phyloP scores from a whole-genome alignment of 768 basidiomycete species.

The Leccinum longicurvipes region DNA sequence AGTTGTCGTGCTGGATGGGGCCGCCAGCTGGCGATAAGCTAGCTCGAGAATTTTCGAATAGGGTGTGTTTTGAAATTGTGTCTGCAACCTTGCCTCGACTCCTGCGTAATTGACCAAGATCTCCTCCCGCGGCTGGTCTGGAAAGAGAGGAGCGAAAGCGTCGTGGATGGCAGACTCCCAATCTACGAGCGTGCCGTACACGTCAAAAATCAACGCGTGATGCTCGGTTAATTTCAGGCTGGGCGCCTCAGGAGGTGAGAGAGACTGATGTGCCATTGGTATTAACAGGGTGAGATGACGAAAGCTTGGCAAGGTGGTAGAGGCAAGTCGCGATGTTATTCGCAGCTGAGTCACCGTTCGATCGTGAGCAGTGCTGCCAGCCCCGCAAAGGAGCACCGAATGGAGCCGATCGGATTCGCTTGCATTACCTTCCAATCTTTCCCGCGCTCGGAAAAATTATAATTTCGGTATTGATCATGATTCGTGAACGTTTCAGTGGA shows the following conservation, averaged over 20 bases:
- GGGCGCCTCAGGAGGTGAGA: constrained; percentile 1
- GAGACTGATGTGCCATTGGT: constrained; percentile 20
- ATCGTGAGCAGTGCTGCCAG: too few relatives aligned
- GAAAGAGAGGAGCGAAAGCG: constrained; percentile 36
- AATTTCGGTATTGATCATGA: background rate
- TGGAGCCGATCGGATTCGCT: too few relatives aligned
- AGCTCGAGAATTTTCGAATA: constrained; percentile 61
- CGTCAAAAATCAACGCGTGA: constrained; percentile 62
- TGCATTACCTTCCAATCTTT: background rate
- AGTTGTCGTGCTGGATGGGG: constrained; percentile 35
- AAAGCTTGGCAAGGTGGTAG: background rate
- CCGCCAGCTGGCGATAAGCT: constrained; percentile 28
- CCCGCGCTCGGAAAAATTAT: background rate
- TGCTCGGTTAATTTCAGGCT: constrained; percentile 17
- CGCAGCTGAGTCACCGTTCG: background rate
- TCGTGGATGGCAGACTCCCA: constrained; percentile 70
- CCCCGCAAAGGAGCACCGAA: too few relatives aligned
- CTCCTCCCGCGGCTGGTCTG: constrained; percentile 29
- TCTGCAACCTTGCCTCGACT: constrained; percentile 57
- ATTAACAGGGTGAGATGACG: background rate
- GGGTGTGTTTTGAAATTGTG: constrained; percentile 51
- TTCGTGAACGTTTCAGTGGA: background rate
- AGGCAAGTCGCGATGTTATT: background rate
- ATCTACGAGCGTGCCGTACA: constrained; percentile 74
- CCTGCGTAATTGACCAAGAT: constrained; percentile 48